Evolutionary conservation across 2,329 filamentous ascomycete species (phyloP).

Genomic region (Remersonia thermophila): DNA sequence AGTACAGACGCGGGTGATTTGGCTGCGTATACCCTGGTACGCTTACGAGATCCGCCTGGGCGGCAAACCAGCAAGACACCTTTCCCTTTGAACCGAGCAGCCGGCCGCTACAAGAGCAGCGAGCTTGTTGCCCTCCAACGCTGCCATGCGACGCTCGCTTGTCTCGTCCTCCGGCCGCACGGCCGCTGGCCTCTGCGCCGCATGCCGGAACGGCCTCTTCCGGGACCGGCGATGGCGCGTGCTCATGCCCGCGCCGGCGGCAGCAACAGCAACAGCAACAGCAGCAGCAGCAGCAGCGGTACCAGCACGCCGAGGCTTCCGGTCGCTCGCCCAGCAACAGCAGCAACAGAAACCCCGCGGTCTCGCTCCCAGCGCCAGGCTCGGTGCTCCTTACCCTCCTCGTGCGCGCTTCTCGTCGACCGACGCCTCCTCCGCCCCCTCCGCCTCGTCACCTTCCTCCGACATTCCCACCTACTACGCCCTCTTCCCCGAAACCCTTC

Average conservation of each 20-base stretch:
- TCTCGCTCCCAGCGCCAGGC: background rate
- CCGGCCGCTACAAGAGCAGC: too few species aligned
- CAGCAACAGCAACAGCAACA: background rate
- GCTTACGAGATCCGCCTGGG: too few species aligned
- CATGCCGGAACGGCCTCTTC: constrained; percentile 4
- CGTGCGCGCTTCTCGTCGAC: constrained; percentile 3
- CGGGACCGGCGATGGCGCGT: constrained; percentile 1
- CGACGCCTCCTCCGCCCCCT: background rate
- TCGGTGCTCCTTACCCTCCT: background rate
- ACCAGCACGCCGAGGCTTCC: background rate
- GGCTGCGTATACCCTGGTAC: too few species aligned
- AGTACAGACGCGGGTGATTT: too few species aligned
- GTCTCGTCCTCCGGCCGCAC: constrained; percentile 9
- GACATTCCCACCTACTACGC: constrained; percentile 48
- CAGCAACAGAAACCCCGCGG: background rate
- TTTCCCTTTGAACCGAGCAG: too few species aligned
- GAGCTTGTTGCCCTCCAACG: too few species aligned
- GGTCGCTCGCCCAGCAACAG: too few species aligned
- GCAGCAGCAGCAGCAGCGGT: too few species aligned
- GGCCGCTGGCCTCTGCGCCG: constrained; percentile 10
- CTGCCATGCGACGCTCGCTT: constrained; percentile 10
- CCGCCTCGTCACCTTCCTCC: background rate
- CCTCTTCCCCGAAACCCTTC: constrained; percentile 73
- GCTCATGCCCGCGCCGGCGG: background rate
- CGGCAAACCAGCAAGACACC: too few species aligned